These are phyloP conservation scores for Panicum hallii DNA, from an alignment of 202 grass and related monocot species.

Conservation along the genomic window DNA sequence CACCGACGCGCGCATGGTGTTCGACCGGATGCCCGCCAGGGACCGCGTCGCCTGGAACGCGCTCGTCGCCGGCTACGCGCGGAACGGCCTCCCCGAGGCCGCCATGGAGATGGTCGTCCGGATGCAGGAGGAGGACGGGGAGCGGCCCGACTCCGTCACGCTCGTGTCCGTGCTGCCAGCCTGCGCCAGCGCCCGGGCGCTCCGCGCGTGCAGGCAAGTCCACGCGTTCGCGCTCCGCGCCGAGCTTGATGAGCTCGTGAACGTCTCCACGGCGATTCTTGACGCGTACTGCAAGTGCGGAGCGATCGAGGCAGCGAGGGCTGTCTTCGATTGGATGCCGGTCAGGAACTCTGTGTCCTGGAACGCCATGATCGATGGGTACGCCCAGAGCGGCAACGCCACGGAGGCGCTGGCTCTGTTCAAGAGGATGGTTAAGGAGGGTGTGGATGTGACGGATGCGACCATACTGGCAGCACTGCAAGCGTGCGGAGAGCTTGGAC, in stretches of 20 bases:
- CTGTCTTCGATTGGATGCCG: conserved; percentile 63
- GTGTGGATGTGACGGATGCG: conserved; percentile 56
- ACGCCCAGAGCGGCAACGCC: conserved; percentile 59
- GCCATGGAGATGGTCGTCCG: conserved; percentile 56
- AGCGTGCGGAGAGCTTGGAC: conserved; percentile 69
- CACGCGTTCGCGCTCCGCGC: conserved; percentile 65
- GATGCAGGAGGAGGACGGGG: conserved; percentile 53
- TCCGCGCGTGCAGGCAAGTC: conserved; percentile 49
- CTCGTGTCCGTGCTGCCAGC: conserved; percentile 71
- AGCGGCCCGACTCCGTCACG: conserved; percentile 58
- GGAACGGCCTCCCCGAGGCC: conserved; percentile 48
- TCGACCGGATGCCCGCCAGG: conserved; percentile 68
- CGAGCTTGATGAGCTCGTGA: conserved; percentile 56
- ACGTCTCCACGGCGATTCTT: conserved; percentile 73
- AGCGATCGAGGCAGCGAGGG: conserved; percentile 31
- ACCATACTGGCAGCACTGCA: conserved; percentile 61
- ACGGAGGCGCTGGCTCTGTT: conserved; percentile 62
- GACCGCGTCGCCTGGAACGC: conserved; percentile 84
- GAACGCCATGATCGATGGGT: conserved; percentile 84
- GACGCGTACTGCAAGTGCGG: conserved; percentile 77
- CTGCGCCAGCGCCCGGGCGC: conserved; percentile 42
- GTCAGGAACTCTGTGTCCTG: conserved; percentile 70
- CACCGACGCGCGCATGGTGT: conserved; percentile 67
- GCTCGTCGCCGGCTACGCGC: conserved; percentile 66
- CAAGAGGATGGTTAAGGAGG: conserved; percentile 62